Conservation (phyloP, 805 yeast genomes). For the Saccharomycopsis olivae region DNA sequence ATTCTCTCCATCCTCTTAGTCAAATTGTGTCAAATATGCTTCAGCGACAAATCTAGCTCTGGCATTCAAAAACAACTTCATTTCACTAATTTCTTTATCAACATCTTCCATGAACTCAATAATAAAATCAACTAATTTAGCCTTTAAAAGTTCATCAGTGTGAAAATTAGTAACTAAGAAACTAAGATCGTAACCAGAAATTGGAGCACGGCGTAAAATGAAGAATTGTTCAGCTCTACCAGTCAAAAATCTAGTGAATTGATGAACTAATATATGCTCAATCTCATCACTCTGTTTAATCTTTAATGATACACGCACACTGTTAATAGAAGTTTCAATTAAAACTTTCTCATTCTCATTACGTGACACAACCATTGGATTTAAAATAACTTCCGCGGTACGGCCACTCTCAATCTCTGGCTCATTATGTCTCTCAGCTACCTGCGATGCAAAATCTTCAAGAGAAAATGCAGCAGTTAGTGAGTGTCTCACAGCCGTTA, state of each 20-base stretch:
- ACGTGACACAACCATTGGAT: slow-evolving; percentile 83
- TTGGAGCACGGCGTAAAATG: slow-evolving; percentile 83
- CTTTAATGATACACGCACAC: slow-evolving; percentile 80
- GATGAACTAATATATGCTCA: slow-evolving; percentile 87
- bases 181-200: slow-evolving; percentile 85
- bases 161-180: slow-evolving; percentile 90
- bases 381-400: slow-evolving; percentile 74
- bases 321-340: slow-evolving; percentile 89
- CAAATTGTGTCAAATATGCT: slow-evolving; percentile 85
- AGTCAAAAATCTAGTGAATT: slow-evolving; percentile 86
- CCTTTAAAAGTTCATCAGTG: slow-evolving; percentile 91
- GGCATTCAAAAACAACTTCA: slow-evolving; percentile 93
- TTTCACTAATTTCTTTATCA: slow-evolving; percentile 96
- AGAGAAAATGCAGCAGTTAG: slow-evolving; percentile 88
- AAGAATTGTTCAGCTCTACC: slow-evolving; percentile 93
- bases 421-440: slow-evolving; percentile 92
- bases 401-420: slow-evolving; percentile 90
- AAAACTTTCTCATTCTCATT: slow-evolving; percentile 88
- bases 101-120: slow-evolving; percentile 99
- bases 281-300: slow-evolving; percentile 98
- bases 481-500: slow-evolving; percentile 87
- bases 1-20: no score
- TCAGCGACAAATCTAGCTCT: slow-evolving; percentile 98
- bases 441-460: slow-evolving; percentile 89
- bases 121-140: slow-evolving; percentile 89